phyloP scores from a whole-genome alignment of 2,329 filamentous ascomycete genomes.

The Arthroderma sp. region DNA sequence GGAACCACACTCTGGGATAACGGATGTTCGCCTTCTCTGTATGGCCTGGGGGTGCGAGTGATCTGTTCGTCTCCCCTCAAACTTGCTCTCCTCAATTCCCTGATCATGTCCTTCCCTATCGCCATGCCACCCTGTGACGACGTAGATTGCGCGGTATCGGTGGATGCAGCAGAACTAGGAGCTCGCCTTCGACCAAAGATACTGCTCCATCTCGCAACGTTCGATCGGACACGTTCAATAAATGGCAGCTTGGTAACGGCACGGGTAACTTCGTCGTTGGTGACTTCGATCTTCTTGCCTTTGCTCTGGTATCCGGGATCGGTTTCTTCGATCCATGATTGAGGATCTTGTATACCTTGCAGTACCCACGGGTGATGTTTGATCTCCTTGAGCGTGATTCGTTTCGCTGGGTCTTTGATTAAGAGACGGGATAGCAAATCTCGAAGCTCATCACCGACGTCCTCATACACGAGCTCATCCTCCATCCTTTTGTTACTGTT shows the following conservation, averaged over 20 bases:
- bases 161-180: slow-evolving; percentile 41
- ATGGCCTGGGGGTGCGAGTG: slow-evolving; percentile 34
- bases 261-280: slow-evolving; percentile 74
- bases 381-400: slow-evolving; percentile 81
- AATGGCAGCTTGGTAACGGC: slow-evolving; percentile 85
- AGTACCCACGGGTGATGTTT: slow-evolving; percentile 91
- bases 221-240: slow-evolving; percentile 70
- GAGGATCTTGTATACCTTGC: slow-evolving; percentile 58
- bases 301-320: slow-evolving; percentile 67
- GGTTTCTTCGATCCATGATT: slow-evolving; percentile 83
- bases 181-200: slow-evolving; percentile 39
- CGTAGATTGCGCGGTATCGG: slow-evolving; percentile 41
- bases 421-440: slow-evolving; percentile 71
- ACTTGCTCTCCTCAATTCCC: slow-evolving; percentile 40
- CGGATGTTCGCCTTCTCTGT: slow-evolving; percentile 52
- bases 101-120: slow-evolving; percentile 39
- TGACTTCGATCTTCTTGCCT: slow-evolving; percentile 80
- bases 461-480: slow-evolving; percentile 70
- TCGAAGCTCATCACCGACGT: slow-evolving; percentile 64
- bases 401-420: slow-evolving; percentile 74
- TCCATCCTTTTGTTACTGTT: slow-evolving; percentile 59
- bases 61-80: slow-evolving; percentile 45
- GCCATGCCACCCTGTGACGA: slow-evolving; percentile 43
- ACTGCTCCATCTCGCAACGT: slow-evolving; percentile 55
- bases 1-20: slow-evolving; percentile 61